These are phyloP conservation scores for Trypanosoma avium DNA, from an alignment of 208 protist genomes.

Conservation along the genomic window DNA sequence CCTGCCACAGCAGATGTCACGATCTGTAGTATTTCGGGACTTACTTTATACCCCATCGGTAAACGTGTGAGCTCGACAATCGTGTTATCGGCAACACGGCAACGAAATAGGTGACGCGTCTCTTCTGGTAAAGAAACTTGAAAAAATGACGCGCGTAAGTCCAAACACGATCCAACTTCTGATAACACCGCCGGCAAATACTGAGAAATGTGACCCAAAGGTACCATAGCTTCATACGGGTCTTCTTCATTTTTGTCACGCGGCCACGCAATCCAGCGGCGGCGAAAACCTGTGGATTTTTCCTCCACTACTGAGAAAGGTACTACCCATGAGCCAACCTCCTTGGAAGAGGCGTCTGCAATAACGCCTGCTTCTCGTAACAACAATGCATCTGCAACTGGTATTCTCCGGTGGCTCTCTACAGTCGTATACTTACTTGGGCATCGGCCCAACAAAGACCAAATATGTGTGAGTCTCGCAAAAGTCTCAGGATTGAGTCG, in stretches of 20 bases:
- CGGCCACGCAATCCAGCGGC: not conserved
- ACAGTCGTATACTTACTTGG: not conserved
- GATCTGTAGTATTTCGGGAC: conserved; percentile 30
- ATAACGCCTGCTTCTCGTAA: not conserved
- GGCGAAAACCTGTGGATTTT: not conserved
- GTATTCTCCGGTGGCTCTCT: not conserved
- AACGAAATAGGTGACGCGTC: not conserved
- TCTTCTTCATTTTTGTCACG: not conserved
- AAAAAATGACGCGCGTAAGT: too few relatives aligned
- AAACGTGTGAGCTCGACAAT: conserved; percentile 25
- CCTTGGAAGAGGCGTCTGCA: not conserved
- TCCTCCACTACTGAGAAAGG: conserved; percentile 1
- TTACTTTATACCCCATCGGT: conserved; percentile 27
- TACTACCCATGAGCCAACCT: not conserved
- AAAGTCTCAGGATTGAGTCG: not conserved
- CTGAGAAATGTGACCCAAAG: too few relatives aligned
- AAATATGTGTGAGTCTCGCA: not conserved
- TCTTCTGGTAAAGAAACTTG: too few relatives aligned
- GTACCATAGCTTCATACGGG: not conserved
- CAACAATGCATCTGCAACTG: not conserved
- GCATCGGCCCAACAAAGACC: not conserved
- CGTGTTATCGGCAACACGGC: not conserved
- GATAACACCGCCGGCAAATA: too few relatives aligned
- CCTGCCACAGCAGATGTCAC: conserved; percentile 24
- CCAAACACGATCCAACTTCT: too few relatives aligned